Base-by-base conservation (phyloP, 108 stramenopile genomes). In the Conticribra weissflogii region DNA sequence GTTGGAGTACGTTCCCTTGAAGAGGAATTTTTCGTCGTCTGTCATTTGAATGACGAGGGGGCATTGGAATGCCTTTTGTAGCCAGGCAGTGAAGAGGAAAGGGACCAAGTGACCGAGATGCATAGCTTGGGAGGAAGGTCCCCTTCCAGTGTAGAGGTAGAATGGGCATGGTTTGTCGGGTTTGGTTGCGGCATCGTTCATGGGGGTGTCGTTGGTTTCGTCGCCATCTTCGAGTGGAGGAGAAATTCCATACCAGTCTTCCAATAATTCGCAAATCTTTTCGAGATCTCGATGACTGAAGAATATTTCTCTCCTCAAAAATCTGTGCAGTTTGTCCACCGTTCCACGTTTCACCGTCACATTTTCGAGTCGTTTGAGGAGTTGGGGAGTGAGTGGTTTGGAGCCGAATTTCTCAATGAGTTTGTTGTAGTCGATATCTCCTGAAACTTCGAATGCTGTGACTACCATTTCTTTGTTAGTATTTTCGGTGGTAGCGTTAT, bases 11-110 rank as follows among this genome's bases (percentile, higher is more conserved):
- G 72, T 78, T 16, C 95, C 97, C 85, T 99, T 99, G 91, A 97
- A 99, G 5, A 99, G 69, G 68, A 98, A 99, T 82, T 99, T 99
- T 84, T 99, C 99, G 72, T 99, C 99, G 69, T 99, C 99, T 9
- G 99, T 99, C 82, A 99, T 96, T 87, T 99, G 99, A 59, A 99
- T 92, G 29, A 99, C 99, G 52, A 99, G 72, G 0, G 99, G 99
- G 68, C 91, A 94, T 29, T 93, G 81, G 59, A 99, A 98, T 36
- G 97, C 97, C 65, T 97, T 86, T 74, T 98, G 98, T 41, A 98
- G 64, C 92, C 93, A 98, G 62, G 95, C 77, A 14, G 99, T 99
- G 71, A 99, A 97, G 53, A 97, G 82, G 69, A 99, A 99, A 25
- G 99, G 98, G 18, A 99, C 81, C 72, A 98, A 81, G 82, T 99